Conservation (phyloP, 257 asterid genomes). For the Ligustrum vulgare region DNA sequence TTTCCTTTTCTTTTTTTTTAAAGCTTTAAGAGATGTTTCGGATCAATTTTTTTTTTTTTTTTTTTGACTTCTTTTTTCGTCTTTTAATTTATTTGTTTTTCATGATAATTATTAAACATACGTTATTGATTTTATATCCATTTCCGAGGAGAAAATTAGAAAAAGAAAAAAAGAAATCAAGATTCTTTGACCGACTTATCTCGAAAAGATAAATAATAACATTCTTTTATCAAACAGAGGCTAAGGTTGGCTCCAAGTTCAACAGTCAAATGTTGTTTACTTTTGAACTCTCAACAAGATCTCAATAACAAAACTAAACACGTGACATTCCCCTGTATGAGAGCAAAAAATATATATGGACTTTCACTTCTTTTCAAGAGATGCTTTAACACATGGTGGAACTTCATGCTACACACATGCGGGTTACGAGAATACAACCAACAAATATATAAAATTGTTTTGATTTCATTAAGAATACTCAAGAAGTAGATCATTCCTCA, state of each 20-base stretch:
- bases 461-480: background rate
- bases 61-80: no score
- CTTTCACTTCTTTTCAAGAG: background rate
- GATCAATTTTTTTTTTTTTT: no score
- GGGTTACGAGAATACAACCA: background rate
- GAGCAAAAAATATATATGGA: background rate
- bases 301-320: background rate
- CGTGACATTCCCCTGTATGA: background rate
- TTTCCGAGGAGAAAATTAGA: no score
- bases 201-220: no score
- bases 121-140: no score
- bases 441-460: no score
- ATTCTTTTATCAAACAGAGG: no score
- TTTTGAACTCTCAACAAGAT: background rate
- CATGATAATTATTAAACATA: no score
- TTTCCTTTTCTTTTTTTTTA: no score
- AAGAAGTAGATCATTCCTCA: no score
- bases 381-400: background rate
- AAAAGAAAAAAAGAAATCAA: background rate
- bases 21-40: no score
- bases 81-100: no score
- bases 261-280: background rate
- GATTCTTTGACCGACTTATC: background rate
- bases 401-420: background rate
- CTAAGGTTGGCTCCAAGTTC: background rate